Percentiles rank a stretch among this genome's conserved stretches.
phyloP scores from a whole-genome alignment of 805 yeast genomes.

The Suhomyces sp. region DNA sequence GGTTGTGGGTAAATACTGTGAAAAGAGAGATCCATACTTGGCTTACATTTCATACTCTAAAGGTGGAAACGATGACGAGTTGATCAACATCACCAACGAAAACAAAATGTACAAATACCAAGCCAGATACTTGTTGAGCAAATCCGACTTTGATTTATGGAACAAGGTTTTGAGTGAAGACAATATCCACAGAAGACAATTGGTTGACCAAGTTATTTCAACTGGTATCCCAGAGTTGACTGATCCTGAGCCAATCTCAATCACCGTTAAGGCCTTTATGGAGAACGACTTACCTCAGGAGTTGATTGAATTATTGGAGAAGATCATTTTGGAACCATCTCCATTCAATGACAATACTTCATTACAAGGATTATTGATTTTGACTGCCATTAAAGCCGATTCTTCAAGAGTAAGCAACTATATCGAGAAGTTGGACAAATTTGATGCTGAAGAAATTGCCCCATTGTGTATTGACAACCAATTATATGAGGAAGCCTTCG shows the following conservation, averaged over 20 bases:
- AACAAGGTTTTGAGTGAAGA: slow-evolving; percentile 68
- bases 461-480: slow-evolving; percentile 86
- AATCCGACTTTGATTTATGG: slow-evolving; percentile 89
- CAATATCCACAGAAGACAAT: slow-evolving; percentile 83
- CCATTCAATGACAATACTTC: slow-evolving; percentile 95
- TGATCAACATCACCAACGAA: slow-evolving; percentile 89
- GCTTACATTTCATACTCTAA: slow-evolving; percentile 97
- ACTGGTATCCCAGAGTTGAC: slow-evolving; percentile 93
- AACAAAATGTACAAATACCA: slow-evolving; percentile 98
- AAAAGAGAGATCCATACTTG: slow-evolving; percentile 96
- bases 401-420: slow-evolving; percentile 78
- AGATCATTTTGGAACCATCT: slow-evolving; percentile 94
- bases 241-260: slow-evolving; percentile 90
- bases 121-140: slow-evolving; percentile 88
- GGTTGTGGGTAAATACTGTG: slow-evolving; percentile 97
- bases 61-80: slow-evolving; percentile 88
- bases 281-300: slow-evolving; percentile 89
- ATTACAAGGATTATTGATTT: slow-evolving; percentile 84
- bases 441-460: slow-evolving; percentile 92
- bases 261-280: slow-evolving; percentile 95
- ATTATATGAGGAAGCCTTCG: slow-evolving; percentile 89
- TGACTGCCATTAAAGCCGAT: slow-evolving; percentile 96
- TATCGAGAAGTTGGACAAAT: slow-evolving; percentile 85
- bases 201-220: slow-evolving; percentile 91
- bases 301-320: slow-evolving; percentile 90